phyloP scores from a whole-genome alignment of 2,329 filamentous ascomycete genomes.

The Aphanocladium album region DNA sequence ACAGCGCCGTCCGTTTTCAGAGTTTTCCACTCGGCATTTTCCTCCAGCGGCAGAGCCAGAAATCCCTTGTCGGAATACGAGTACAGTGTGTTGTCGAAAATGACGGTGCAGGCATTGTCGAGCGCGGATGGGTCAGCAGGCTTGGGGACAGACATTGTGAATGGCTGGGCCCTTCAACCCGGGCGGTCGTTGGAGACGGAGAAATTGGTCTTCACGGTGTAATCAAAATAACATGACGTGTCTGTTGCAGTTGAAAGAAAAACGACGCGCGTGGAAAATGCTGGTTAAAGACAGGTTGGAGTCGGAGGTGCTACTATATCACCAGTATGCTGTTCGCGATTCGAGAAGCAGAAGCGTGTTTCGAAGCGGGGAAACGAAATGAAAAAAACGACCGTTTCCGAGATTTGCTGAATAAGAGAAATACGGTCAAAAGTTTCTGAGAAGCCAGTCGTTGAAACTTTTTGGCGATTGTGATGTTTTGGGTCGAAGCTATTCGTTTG shows the following conservation, averaged over 20 bases:
- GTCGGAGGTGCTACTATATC: neutral
- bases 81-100: slow-evolving; percentile 79
- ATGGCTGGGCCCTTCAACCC: slow-evolving; percentile 6
- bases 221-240: slow-evolving; percentile 31
- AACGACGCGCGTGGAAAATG: neutral
- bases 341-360: neutral
- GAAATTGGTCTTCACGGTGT: neutral
- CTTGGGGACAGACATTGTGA: slow-evolving; percentile 63
- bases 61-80: slow-evolving; percentile 73
- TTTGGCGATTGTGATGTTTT: neutral
- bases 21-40: slow-evolving; percentile 67
- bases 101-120: slow-evolving; percentile 73
- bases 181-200: neutral
- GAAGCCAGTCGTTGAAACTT: slow-evolving; percentile 1
- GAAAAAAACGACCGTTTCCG: too few relatives aligned
- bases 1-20: slow-evolving; percentile 62
- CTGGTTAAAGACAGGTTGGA: neutral
- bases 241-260: slow-evolving; percentile 17
- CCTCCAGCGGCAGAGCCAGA: slow-evolving; percentile 62
- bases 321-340: neutral
- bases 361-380: neutral
- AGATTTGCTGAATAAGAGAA: neutral
- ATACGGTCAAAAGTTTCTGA: neutral
- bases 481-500: neutral
- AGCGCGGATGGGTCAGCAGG: slow-evolving; percentile 57